phyloP scores from a whole-genome alignment of 2,329 filamentous ascomycete genomes.

The Paracorniculantispora psalliotae region DNA sequence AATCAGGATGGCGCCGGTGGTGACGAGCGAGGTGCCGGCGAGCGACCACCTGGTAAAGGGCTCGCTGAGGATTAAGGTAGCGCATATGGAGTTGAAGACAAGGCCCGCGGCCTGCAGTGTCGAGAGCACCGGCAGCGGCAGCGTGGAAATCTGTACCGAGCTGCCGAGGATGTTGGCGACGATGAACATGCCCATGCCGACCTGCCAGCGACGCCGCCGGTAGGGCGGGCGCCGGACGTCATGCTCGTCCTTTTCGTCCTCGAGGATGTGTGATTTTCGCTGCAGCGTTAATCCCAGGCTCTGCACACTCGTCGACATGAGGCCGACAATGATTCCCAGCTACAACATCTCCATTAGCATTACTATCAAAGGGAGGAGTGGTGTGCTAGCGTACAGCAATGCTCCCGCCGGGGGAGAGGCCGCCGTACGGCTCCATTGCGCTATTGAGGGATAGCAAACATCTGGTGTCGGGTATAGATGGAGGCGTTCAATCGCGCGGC shows the following conservation, averaged over 20 bases:
- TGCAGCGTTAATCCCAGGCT: slow-evolving; percentile 93
- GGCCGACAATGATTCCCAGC: slow-evolving; percentile 89
- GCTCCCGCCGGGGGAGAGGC: slow-evolving; percentile 71
- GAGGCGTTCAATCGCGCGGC: slow-evolving; percentile 19
- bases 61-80: slow-evolving; percentile 85
- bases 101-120: slow-evolving; percentile 92
- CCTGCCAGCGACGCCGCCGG: slow-evolving; percentile 86
- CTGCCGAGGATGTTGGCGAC: slow-evolving; percentile 91
- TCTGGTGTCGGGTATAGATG: slow-evolving; percentile 34
- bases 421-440: slow-evolving; percentile 68
- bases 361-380: background rate
- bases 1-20: slow-evolving; percentile 82
- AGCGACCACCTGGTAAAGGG: slow-evolving; percentile 94
- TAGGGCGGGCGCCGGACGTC: slow-evolving; percentile 81
- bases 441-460: slow-evolving; percentile 38
- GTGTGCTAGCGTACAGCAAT: slow-evolving; percentile 58
- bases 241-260: slow-evolving; percentile 84
- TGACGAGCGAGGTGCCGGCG: slow-evolving; percentile 82
- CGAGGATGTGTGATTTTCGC: slow-evolving; percentile 95
- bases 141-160: slow-evolving; percentile 93
- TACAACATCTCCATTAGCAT: slow-evolving; percentile 31
- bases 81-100: slow-evolving; percentile 98
- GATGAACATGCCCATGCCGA: slow-evolving; percentile 97
- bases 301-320: slow-evolving; percentile 90
- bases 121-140: slow-evolving; percentile 89